Base-by-base conservation (phyloP, 345 rosid species). In the Limnanthes douglasii region DNA sequence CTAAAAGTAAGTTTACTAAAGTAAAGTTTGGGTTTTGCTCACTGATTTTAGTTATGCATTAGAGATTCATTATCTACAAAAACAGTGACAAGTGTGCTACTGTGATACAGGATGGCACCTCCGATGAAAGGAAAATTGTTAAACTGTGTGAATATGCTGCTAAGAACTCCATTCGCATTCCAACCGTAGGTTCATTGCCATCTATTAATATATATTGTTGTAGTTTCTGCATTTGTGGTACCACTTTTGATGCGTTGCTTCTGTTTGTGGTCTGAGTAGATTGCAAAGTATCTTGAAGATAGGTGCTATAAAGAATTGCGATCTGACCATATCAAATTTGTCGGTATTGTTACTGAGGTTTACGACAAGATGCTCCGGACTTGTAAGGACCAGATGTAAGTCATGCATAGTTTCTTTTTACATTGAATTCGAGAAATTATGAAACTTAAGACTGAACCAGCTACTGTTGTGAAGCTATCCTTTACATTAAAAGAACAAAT, bases 91-190 rank as follows among this genome's bases (percentile, higher is more conserved):
- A 9, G 11, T 26, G 30, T 26, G 8, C 11, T 9, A 6, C 11
- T 48, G 20, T 1, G 9, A 22, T 31, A 10, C 18, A 90, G 98
- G 88, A 84, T 66, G 73, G 59, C 34, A 53, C 57, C 31, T 60
- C 78, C 44, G 77, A 70, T 43, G 98, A 90, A 39, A 74, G 98
- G 42, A 90, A 76, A 48, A 80, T 90, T 37, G 58, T 61, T 8
- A 90, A 90, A 39, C 60, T 90, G 42, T 90, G 96, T 11, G 96
- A 84, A 68, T 90, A 90, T 63, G 98, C 96, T 56, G 81, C 92
- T 0, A 80, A 54, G 45, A 90, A 84, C 30, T 94, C 98, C 5
- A 51, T 69, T 35, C 77, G 92, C 31, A 90, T 90, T 39, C 98
- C 98, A 7, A 90, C 72, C 92, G 96, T 80, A 47, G 10, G 26